Percentiles rank a stretch among this genome's conserved stretches.
phyloP scores from a whole-genome alignment of 345 rosid genomes.

The Boechera retrofracta region DNA sequence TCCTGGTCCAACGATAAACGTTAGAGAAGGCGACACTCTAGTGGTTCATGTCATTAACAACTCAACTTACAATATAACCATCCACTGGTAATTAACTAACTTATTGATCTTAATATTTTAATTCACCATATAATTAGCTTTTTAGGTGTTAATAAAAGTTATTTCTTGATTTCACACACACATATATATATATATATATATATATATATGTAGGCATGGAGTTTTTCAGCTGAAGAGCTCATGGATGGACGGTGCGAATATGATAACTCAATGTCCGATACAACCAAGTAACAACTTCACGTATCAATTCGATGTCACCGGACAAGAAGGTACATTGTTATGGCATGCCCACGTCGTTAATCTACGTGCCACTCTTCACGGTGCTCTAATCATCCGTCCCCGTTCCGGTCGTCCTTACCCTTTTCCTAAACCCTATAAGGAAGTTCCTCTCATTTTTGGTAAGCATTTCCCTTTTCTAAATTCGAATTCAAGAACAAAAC shows the following conservation, averaged over 20 bases:
- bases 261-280: slow-evolving; percentile 55
- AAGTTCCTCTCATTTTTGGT: slow-evolving; percentile 42
- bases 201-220: slow-evolving; percentile 49
- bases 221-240: slow-evolving; percentile 45
- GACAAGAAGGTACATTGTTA: slow-evolving; percentile 55
- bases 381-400: slow-evolving; percentile 56
- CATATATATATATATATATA: too few species aligned
- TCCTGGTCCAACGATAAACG: slow-evolving; percentile 74
- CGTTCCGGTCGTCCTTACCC: slow-evolving; percentile 38
- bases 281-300: slow-evolving; percentile 45
- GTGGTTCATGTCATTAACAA: slow-evolving; percentile 68
- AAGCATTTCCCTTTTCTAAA: neutral
- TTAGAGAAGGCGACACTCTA: slow-evolving; percentile 79
- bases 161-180: neutral
- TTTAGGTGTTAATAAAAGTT: neutral
- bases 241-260: slow-evolving; percentile 53
- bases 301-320: slow-evolving; percentile 46
- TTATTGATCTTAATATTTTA: neutral
- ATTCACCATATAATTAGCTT: neutral
- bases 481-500: neutral
- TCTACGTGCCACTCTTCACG: slow-evolving; percentile 54
- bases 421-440: slow-evolving; percentile 40
- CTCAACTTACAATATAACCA: slow-evolving; percentile 76
- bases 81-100: slow-evolving; percentile 67
- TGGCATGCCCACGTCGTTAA: slow-evolving; percentile 53